Evolutionary conservation across 805 yeast genomes (phyloP).

Genomic region (Candida silvicultrix): DNA sequence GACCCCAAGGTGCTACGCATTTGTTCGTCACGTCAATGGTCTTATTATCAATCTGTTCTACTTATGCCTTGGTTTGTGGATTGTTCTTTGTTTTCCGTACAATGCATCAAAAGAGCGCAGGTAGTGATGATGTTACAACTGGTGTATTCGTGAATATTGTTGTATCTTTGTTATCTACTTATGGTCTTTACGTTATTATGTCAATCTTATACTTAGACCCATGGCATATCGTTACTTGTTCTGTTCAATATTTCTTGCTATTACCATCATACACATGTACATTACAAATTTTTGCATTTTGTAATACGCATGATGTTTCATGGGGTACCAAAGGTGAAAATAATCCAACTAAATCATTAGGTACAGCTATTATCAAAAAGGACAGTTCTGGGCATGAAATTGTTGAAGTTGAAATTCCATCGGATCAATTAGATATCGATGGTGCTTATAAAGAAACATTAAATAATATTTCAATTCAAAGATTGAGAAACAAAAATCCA

Average conservation of each 20-base stretch:
- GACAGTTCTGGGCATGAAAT: conserved; percentile 72
- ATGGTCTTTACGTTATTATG: conserved; percentile 80
- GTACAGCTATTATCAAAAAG: conserved; percentile 70
- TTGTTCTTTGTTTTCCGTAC: conserved; percentile 67
- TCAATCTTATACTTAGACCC: conserved; percentile 88
- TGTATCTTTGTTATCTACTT: conserved; percentile 82
- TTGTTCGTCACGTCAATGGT: conserved; percentile 70
- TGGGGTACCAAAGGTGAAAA: conserved; percentile 99
- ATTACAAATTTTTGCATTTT: conserved; percentile 90
- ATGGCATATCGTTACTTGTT: conserved; percentile 90
- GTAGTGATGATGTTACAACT: conserved; percentile 26
- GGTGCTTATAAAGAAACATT: conserved; percentile 74
- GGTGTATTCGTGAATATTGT: conserved; percentile 68
- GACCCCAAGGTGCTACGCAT: conserved; percentile 93
- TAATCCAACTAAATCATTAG: conserved; percentile 57
- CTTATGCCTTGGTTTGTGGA: conserved; percentile 78
- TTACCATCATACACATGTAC: conserved; percentile 91
- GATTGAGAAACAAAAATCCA: conserved; percentile 51
- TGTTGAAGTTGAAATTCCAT: conserved; percentile 68
- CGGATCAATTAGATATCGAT: conserved; percentile 71
- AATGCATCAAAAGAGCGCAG: conserved; percentile 26
- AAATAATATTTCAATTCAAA: conserved; percentile 63
- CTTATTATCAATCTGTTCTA: conserved; percentile 69
- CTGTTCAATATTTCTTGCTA: conserved; percentile 81
- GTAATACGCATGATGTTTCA: conserved; percentile 96